Percentiles rank a stretch among this genome's conserved stretches.
Conservation (phyloP, 257 asterid genomes). For the Paraleonurus japonicus region DNA sequence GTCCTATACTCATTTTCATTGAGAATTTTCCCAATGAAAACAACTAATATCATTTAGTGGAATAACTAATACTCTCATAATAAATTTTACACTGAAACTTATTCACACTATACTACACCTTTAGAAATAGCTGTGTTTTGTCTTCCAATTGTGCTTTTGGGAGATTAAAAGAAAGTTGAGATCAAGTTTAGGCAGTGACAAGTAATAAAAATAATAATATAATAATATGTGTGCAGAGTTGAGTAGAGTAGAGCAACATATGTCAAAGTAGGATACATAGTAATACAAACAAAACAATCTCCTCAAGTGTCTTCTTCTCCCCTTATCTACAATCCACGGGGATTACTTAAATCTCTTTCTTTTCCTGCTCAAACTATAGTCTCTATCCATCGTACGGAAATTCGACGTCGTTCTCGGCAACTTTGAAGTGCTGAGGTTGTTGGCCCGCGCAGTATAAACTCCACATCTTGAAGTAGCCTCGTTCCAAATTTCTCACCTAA, state of each 20-base stretch:
- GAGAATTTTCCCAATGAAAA: too few species aligned
- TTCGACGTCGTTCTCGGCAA: constrained; percentile 62
- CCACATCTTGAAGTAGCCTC: constrained; percentile 95
- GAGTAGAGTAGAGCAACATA: not conserved
- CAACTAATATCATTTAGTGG: too few species aligned
- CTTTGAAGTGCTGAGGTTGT: constrained; percentile 88
- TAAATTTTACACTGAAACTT: too few species aligned
- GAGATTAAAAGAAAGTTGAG: not conserved
- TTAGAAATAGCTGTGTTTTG: too few species aligned
- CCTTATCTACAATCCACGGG: constrained; percentile 51
- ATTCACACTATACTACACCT: too few species aligned
- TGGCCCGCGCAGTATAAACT: constrained; percentile 79
- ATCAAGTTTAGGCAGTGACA: not conserved
- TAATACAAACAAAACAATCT: not conserved
- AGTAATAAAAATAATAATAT: too few species aligned
- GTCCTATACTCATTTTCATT: too few species aligned
- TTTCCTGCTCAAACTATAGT: not conserved
- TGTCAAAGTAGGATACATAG: not conserved
- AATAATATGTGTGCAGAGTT: not conserved
- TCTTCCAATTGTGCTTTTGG: too few species aligned
- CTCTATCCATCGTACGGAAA: constrained; percentile 62
- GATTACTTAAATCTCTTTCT: not conserved
- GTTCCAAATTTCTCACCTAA: constrained; percentile 93
- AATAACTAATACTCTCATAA: too few species aligned
- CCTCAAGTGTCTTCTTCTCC: constrained; percentile 8